Conservation (phyloP, 495 filamentous ascomycete species). For the Wilcoxina mikolae region DNA sequence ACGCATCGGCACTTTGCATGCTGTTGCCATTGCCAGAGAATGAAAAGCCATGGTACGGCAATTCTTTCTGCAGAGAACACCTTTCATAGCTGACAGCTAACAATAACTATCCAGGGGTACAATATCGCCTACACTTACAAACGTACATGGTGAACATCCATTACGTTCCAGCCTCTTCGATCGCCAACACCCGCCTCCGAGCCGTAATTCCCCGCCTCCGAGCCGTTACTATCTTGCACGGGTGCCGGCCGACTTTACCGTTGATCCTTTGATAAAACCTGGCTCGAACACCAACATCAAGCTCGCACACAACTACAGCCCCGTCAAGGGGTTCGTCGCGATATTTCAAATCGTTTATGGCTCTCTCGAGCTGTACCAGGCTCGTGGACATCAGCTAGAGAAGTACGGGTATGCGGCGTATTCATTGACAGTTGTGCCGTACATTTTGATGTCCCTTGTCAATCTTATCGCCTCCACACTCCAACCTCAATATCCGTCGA, state of each 20-base stretch:
- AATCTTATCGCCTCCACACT: constrained; percentile 30
- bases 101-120: background rate
- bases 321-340: background rate
- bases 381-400: constrained; percentile 32
- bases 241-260: background rate
- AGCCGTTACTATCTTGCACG: background rate
- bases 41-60: no score
- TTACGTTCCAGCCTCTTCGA: background rate
- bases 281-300: background rate
- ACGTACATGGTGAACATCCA: background rate
- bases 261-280: background rate
- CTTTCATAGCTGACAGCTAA: background rate
- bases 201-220: background rate
- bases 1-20: background rate
- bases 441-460: constrained; percentile 34
- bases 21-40: background rate
- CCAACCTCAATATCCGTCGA: background rate
- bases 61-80: no score
- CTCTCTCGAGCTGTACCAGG: constrained; percentile 27
- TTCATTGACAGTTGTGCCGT: constrained; percentile 34
- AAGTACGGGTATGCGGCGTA: constrained; percentile 36
- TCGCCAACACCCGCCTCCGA: background rate
- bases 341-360: background rate
- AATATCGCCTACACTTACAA: background rate
- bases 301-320: background rate